Conservation (phyloP, 176 grass and related monocot genomes). For the Carex kokanica region DNA sequence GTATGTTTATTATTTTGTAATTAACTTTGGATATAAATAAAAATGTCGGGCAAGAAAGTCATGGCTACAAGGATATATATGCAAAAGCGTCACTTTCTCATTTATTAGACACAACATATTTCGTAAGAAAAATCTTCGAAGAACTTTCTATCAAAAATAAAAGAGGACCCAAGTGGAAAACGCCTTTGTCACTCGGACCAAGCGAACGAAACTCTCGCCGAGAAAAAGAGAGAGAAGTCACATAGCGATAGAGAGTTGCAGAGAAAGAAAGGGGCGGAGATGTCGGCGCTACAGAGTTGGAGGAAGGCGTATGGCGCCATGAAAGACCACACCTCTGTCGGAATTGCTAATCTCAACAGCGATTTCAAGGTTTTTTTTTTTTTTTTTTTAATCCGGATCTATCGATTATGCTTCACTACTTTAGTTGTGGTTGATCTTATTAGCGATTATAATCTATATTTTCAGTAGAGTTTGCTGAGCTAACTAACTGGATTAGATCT, state of each 20-base stretch:
- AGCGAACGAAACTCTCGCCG: conserved; percentile 24
- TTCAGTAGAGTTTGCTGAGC: neutral
- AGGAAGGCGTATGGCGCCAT: conserved; percentile 89
- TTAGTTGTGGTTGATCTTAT: neutral
- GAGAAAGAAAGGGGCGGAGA: conserved; percentile 30
- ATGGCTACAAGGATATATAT: neutral
- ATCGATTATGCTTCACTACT: neutral
- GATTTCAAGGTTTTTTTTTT: conserved; percentile 78
- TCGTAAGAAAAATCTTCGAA: neutral
- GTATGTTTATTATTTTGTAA: too few species aligned
- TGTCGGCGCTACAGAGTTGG: conserved; percentile 85
- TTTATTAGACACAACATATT: neutral
- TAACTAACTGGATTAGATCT: conserved; percentile 6
- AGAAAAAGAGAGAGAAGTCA: neutral
- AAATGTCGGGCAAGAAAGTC: neutral
- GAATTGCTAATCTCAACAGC: conserved; percentile 88
- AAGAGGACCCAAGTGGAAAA: conserved; percentile 13
- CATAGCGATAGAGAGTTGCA: neutral
- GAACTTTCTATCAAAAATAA: neutral
- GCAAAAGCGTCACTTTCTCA: neutral
- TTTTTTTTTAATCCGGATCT: neutral
- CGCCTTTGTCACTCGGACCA: conserved; percentile 14
- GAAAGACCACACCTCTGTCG: conserved; percentile 86
- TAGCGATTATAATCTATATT: neutral
- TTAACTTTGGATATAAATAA: too few species aligned